Conservation (phyloP, 352 stramenopile genomes). For the Pythium pyrilobum region DNA sequence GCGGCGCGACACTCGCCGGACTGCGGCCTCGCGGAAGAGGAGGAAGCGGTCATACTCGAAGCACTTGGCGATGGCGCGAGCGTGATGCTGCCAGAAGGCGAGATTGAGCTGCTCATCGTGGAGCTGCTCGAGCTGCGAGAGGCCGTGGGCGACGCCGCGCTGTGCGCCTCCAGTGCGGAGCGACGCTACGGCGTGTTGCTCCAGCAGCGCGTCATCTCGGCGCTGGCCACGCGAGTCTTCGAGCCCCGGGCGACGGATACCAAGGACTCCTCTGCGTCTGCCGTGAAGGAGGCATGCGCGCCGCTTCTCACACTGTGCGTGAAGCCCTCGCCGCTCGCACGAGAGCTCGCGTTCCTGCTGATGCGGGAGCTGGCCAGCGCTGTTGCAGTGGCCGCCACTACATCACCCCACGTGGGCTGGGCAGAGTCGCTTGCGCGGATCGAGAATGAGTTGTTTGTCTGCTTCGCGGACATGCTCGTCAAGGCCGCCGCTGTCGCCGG, state of each 20-base stretch:
- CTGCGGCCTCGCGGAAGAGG: neutral
- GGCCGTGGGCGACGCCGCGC: neutral
- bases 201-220: neutral
- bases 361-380: constrained; percentile 15
- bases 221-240: neutral
- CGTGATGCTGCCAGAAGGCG: neutral
- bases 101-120: constrained; percentile 28
- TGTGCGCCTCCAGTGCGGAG: constrained; percentile 14
- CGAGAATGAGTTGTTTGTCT: constrained; percentile 27
- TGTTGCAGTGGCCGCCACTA: constrained; percentile 11
- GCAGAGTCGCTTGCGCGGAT: neutral
- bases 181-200: neutral
- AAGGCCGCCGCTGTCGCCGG: constrained; percentile 36
- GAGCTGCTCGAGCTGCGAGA: constrained; percentile 24
- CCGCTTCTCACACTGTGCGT: constrained; percentile 35
- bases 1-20: neutral
- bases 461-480: constrained; percentile 42
- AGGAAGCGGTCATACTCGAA: neutral
- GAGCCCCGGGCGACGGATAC: too few relatives aligned
- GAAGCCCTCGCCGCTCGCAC: constrained; percentile 24
- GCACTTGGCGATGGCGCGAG: too few relatives aligned
- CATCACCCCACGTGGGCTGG: neutral
- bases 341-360: constrained; percentile 39
- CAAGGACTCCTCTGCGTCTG: neutral
- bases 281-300: neutral